A percentile compares a stretch with the other conserved stretches of the same genome.
phyloP scores from a whole-genome alignment of 1,284 basidiomycete genomes.

The Marasmius fiardii region DNA sequence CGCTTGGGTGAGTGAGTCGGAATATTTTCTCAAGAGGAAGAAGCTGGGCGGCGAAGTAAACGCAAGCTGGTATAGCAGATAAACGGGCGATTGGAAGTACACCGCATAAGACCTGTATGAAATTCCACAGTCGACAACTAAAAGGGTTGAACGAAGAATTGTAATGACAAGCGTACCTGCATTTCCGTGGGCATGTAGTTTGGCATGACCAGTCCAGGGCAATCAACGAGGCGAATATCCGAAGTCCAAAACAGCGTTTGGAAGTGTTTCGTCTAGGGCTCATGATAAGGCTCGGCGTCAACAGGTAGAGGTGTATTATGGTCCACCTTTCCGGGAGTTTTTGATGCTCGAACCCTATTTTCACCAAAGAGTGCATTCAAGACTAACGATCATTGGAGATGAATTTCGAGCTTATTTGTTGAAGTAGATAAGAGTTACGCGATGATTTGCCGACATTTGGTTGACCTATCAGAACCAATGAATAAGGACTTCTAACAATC shows the following conservation, averaged over 20 bases:
- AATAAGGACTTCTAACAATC: background rate
- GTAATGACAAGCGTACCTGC: conserved; percentile 44
- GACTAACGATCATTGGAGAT: conserved; percentile 25
- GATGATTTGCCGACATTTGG: conserved; percentile 95
- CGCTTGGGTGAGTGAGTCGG: conserved; percentile 50
- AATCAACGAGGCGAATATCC: conserved; percentile 81
- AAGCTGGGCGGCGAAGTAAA: conserved; percentile 57
- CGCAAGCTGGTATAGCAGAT: conserved; percentile 45
- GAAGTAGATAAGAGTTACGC: conserved; percentile 10
- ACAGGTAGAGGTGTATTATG: background rate
- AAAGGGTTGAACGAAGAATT: conserved; percentile 14
- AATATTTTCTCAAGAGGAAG: conserved; percentile 79
- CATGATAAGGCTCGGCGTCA: background rate
- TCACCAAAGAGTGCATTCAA: conserved; percentile 87
- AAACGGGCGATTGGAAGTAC: conserved; percentile 89
- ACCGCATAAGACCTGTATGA: conserved; percentile 62
- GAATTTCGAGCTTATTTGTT: background rate
- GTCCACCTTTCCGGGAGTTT: conserved; percentile 84
- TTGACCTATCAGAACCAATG: conserved; percentile 51
- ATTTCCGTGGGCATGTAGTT: conserved; percentile 76
- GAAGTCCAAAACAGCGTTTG: conserved; percentile 88
- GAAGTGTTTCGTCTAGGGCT: conserved; percentile 82
- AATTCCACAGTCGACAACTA: background rate
- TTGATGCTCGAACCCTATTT: conserved; percentile 81
- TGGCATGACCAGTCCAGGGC: conserved; percentile 84